These are phyloP conservation scores for Mycena epipterygia DNA, from an alignment of 768 basidiomycete species.

Conservation along the genomic window DNA sequence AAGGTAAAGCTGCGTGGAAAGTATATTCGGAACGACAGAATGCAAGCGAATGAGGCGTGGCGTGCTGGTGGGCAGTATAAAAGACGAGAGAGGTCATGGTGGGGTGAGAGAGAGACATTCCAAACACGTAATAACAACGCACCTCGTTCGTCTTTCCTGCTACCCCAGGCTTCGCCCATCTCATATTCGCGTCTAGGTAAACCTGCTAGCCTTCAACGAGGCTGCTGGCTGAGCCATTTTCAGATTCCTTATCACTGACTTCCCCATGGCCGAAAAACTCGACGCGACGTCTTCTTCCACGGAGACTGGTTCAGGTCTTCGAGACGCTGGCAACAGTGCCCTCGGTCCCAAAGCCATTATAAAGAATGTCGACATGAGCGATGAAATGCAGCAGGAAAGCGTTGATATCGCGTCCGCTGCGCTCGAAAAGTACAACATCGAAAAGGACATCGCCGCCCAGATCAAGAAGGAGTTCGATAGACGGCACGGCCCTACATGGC, in stretches of 20 bases:
- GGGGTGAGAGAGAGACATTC: too few relatives aligned
- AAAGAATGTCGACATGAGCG: slow-evolving; percentile 96
- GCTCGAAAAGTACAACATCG: slow-evolving; percentile 92
- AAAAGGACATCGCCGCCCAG: slow-evolving; percentile 98
- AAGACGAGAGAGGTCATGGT: too few relatives aligned
- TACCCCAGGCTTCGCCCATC: background rate
- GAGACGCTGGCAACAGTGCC: slow-evolving; percentile 50
- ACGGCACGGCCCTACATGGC: slow-evolving; percentile 95
- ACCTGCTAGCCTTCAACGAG: background rate
- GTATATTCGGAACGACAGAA: too few relatives aligned
- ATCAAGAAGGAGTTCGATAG: slow-evolving; percentile 99
- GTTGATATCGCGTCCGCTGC: slow-evolving; percentile 90
- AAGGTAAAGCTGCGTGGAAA: background rate
- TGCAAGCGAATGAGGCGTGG: too few relatives aligned
- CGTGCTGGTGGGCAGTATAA: too few relatives aligned
- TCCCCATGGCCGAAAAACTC: slow-evolving; percentile 67
- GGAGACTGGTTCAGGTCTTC: slow-evolving; percentile 62
- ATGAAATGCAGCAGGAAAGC: slow-evolving; percentile 96
- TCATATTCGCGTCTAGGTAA: background rate
- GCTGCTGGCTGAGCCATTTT: background rate
- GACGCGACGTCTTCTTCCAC: slow-evolving; percentile 71
- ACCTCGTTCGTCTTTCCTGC: background rate
- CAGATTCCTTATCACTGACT: background rate
- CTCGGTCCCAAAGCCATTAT: slow-evolving; percentile 86
- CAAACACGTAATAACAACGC: background rate